These are phyloP conservation scores for Sporothrix variecibatus DNA, from an alignment of 2,329 filamentous ascomycete genomes.

Conservation along the genomic window DNA sequence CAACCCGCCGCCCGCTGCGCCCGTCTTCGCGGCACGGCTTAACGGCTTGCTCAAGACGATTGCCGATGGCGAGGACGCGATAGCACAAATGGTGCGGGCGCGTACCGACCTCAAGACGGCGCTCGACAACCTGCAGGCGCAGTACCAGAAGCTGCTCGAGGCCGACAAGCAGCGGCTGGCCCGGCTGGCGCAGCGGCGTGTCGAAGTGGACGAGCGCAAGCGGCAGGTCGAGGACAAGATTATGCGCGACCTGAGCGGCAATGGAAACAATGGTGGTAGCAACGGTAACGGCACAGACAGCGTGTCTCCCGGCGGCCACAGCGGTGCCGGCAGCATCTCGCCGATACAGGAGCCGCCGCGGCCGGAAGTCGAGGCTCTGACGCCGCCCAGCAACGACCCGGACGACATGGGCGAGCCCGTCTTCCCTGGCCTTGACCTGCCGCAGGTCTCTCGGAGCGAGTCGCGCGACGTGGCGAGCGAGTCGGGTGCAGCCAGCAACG, in stretches of 20 bases:
- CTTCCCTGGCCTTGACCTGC: background rate
- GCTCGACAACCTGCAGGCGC: slow-evolving; percentile 78
- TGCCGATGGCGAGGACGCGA: slow-evolving; percentile 82
- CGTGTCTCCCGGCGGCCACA: slow-evolving; percentile 31
- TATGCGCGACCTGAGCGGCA: slow-evolving; percentile 73
- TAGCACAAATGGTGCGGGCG: slow-evolving; percentile 86
- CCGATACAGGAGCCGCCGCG: slow-evolving; percentile 64
- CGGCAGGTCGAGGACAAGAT: slow-evolving; percentile 88
- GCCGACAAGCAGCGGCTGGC: slow-evolving; percentile 68
- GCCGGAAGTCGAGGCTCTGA: slow-evolving; percentile 71
- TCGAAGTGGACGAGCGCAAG: slow-evolving; percentile 77
- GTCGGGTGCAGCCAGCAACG: background rate
- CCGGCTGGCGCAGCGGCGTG: slow-evolving; percentile 66
- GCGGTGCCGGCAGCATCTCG: slow-evolving; percentile 52
- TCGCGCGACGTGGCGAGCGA: background rate
- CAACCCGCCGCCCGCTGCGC: slow-evolving; percentile 65
- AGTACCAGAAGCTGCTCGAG: slow-evolving; percentile 68
- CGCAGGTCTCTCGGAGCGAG: background rate
- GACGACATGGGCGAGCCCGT: slow-evolving; percentile 4
- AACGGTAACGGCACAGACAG: slow-evolving; percentile 53
- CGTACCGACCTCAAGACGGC: slow-evolving; percentile 75
- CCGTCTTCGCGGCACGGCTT: slow-evolving; percentile 87
- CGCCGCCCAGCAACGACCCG: slow-evolving; percentile 28
- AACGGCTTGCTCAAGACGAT: slow-evolving; percentile 88
- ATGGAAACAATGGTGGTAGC: background rate